Evolutionary conservation across 768 basidiomycete genomes (phyloP).

Genomic region (Exidia glandulosa): DNA sequence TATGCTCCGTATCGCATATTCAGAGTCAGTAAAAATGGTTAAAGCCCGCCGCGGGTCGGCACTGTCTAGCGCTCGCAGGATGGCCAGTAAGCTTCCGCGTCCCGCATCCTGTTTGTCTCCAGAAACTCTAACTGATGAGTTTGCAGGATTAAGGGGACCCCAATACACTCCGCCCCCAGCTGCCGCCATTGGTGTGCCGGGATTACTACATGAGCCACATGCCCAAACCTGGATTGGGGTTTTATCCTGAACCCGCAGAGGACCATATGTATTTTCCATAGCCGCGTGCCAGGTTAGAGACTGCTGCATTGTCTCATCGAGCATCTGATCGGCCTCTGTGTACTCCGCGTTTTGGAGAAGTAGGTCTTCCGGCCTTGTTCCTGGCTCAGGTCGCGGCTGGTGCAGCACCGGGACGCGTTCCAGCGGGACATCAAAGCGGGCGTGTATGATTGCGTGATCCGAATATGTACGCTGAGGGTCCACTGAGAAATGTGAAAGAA

Average conservation of each 20-base stretch:
- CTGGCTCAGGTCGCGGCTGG: neutral
- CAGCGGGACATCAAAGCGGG: too few species aligned
- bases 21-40: neutral
- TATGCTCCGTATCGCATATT: neutral
- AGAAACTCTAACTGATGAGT: neutral
- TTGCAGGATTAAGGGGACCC: neutral
- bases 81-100: neutral
- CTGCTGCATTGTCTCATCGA: neutral
- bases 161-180: neutral
- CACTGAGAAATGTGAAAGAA: neutral
- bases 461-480: neutral
- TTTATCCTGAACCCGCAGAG: neutral
- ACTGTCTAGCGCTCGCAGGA: neutral
- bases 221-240: neutral
- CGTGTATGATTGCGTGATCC: neutral
- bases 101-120: neutral
- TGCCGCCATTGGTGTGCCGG: neutral
- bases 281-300: neutral
- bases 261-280: neutral
- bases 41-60: neutral
- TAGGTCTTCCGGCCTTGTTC: neutral
- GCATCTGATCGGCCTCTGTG: neutral
- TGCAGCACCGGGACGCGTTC: too few species aligned
- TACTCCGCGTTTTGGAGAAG: neutral
- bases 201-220: neutral